These are phyloP conservation scores for Isochrysis galbana DNA, from an alignment of 78 protist genomes.

Conservation along the genomic window DNA sequence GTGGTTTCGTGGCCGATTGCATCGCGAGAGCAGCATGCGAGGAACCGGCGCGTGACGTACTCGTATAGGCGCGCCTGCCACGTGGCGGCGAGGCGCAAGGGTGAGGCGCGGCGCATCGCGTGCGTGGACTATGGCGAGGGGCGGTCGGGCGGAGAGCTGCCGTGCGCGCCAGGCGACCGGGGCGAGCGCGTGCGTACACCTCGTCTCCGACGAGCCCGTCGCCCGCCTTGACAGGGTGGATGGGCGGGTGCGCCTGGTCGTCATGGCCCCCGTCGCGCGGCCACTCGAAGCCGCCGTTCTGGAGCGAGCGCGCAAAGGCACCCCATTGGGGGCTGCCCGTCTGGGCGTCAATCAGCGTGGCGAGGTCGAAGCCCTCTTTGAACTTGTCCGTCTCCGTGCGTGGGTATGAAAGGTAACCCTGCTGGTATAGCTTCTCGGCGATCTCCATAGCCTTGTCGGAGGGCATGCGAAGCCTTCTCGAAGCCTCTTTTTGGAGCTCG, in stretches of 20 bases:
- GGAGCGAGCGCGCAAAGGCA: constrained; percentile 12
- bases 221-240: constrained; percentile 87
- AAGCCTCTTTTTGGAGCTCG: constrained; percentile 52
- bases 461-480: constrained; percentile 70
- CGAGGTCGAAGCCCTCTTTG: constrained; percentile 65
- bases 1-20: constrained; percentile 88
- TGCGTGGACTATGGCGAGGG: too few relatives aligned
- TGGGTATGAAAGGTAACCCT: constrained; percentile 93
- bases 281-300: constrained; percentile 52
- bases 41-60: constrained; percentile 88
- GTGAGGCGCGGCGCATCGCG: background rate
- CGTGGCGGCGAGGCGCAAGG: background rate
- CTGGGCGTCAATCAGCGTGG: constrained; percentile 58
- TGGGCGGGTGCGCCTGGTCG: constrained; percentile 97
- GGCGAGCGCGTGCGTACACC: too few relatives aligned
- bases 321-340: constrained; percentile 6
- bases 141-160: too few relatives aligned
- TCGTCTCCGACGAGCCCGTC: constrained; percentile 7
- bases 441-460: constrained; percentile 63
- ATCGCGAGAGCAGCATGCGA: constrained; percentile 92
- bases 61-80: constrained; percentile 76
- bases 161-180: too few relatives aligned
- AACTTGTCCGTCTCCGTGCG: constrained; percentile 96
- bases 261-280: constrained; percentile 85
- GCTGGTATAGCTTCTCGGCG: constrained; percentile 89